phyloP scores from a whole-genome alignment of 768 basidiomycete genomes.

The Leccinellum luteum region DNA sequence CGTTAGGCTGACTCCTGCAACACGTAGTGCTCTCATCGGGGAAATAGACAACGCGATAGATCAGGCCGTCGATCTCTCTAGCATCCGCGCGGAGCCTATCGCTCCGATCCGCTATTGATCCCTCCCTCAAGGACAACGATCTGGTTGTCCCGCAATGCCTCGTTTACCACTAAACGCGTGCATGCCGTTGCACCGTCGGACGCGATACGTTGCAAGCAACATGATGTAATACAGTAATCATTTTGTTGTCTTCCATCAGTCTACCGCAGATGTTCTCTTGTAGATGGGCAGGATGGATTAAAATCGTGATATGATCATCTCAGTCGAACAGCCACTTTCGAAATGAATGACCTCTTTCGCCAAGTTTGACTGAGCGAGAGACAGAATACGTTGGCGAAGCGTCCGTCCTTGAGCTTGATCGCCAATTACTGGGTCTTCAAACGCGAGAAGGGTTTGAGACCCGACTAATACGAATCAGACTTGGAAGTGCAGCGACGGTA shows the following conservation, averaged over 20 bases:
- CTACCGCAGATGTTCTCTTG: background rate
- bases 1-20: background rate
- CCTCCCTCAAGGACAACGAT: background rate
- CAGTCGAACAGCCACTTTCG: background rate
- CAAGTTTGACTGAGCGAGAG: background rate
- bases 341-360: background rate
- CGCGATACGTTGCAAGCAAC: background rate
- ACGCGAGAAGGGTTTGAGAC: too few species aligned
- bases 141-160: background rate
- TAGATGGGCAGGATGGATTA: background rate
- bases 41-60: constrained; percentile 87
- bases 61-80: constrained; percentile 61
- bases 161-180: background rate
- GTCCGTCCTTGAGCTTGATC: too few species aligned
- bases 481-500: background rate
- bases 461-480: too few species aligned
- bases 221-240: background rate
- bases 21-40: constrained; percentile 66
- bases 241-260: background rate
- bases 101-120: constrained; percentile 72
- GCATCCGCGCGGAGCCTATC: constrained; percentile 86
- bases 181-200: background rate
- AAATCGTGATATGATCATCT: background rate
- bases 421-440: too few species aligned
- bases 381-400: too few species aligned